Base-by-base conservation (phyloP, 495 filamentous ascomycete genomes). In the Diplogelasinospora grovesii region DNA sequence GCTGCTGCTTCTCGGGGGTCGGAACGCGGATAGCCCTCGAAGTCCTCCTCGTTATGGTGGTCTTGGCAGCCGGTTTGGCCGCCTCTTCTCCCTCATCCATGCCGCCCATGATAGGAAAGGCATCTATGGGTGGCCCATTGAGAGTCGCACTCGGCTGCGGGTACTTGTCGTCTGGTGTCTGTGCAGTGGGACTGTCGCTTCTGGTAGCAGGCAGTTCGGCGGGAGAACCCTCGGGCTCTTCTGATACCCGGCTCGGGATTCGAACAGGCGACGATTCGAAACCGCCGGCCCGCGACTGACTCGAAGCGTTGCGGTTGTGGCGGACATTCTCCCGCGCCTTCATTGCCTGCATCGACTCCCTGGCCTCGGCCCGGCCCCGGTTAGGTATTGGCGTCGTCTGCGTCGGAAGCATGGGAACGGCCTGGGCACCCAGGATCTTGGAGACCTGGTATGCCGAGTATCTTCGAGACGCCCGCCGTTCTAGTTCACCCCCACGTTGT, bases 381-480 rank as follows among this genome's bases (percentile, higher is more conserved):
- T 95, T 95, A 3, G 89, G 89, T 40, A 92, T 74, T 2, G 90
- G 86, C 20, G 85, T 84, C 32, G 84, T 90, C 49, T 95, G 89
- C 8, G 82, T 66, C 23, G 90, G 87, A 6, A 95, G 69, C 65
- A 94, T 84, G 4, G 88, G 86, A 5, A 96, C 78, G 13, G 85
- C 71, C 22, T 82, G 82, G 18, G 80, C 74, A 2, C 90, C 92
- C 3, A 96, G 72, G 44, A 94, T 87, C 51, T 94, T 96, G 16
- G 86, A 85, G 32, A 97, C 89, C 51, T 97, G 93, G 63, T 97
- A 98, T 27, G 83, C 81, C 22, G 89, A 96, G 56, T 96, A 97
- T 50, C 92, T 70, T 51, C 89, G 74, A 3, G 93, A 97, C 8
- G 92, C 93, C 50, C 92, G 77, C 49, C 92, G 75, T 54, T 97